Percentiles rank a stretch among this genome's conserved stretches.
Evolutionary conservation across 805 yeast species (phyloP).

Genomic region (Cyberlindnera americana): DNA sequence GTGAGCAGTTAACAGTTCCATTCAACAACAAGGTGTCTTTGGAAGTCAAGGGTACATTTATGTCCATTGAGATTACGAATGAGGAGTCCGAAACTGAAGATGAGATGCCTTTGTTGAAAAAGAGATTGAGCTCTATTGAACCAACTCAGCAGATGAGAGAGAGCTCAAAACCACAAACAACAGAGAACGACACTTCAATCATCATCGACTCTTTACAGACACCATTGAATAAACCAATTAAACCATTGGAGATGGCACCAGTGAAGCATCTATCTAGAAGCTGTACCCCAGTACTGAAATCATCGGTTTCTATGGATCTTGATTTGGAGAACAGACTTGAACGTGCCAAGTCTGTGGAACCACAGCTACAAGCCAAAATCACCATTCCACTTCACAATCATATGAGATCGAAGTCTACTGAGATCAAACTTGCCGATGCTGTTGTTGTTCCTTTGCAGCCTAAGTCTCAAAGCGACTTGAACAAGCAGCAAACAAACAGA

Average conservation of each 20-base stretch:
- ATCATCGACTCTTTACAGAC: slow-evolving; percentile 5
- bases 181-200: background rate
- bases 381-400: slow-evolving; percentile 3
- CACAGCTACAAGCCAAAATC: slow-evolving; percentile 1
- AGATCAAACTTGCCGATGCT: slow-evolving; percentile 1
- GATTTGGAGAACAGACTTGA: slow-evolving; percentile 1
- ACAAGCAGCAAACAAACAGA: slow-evolving; percentile 21
- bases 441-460: slow-evolving; percentile 14
- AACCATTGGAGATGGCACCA: slow-evolving; percentile 11
- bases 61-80: slow-evolving; percentile 45
- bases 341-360: slow-evolving; percentile 16
- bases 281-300: slow-evolving; percentile 13
- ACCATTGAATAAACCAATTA: slow-evolving; percentile 7
- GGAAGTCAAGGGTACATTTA: slow-evolving; percentile 67
- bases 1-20: slow-evolving; percentile 66
- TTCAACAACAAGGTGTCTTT: slow-evolving; percentile 55
- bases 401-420: slow-evolving; percentile 11
- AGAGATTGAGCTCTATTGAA: slow-evolving; percentile 16
- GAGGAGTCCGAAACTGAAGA: slow-evolving; percentile 42
- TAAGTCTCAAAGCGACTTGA: slow-evolving; percentile 18
- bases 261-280: slow-evolving; percentile 13
- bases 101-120: slow-evolving; percentile 29
- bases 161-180: background rate
- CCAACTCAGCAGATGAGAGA: slow-evolving; percentile 16
- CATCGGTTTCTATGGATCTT: slow-evolving; percentile 2